phyloP scores from a whole-genome alignment of 805 yeast species.

The Metschnikowia dekortorum region DNA sequence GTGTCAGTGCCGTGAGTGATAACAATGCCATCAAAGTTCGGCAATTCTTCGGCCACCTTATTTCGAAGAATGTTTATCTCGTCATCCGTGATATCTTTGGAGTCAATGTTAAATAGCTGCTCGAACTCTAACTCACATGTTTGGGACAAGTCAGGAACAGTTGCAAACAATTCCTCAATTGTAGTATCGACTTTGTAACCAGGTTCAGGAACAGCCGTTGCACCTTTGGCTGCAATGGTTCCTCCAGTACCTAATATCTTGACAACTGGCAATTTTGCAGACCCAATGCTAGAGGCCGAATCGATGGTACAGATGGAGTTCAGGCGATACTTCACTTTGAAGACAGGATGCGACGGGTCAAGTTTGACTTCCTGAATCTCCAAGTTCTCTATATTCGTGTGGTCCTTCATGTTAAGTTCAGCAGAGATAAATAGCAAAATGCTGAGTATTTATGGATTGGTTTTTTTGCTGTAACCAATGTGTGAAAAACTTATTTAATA shows the following conservation, averaged over 20 bases:
- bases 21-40: conserved; percentile 52
- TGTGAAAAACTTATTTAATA: background rate
- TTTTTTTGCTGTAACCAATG: background rate
- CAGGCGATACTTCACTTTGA: conserved; percentile 33
- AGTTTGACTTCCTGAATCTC: conserved; percentile 23
- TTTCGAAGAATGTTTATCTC: conserved; percentile 44
- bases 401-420: background rate
- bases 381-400: conserved; percentile 3
- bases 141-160: conserved; percentile 52
- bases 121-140: conserved; percentile 58
- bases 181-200: conserved; percentile 52
- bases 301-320: conserved; percentile 24
- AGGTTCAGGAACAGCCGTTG: conserved; percentile 45
- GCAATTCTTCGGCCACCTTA: conserved; percentile 43
- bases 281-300: conserved; percentile 15
- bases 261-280: conserved; percentile 27
- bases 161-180: conserved; percentile 29
- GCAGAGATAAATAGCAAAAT: background rate
- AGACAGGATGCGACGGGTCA: conserved; percentile 29
- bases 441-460: background rate
- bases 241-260: conserved; percentile 58
- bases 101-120: conserved; percentile 59
- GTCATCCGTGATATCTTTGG: conserved; percentile 49
- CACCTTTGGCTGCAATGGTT: conserved; percentile 54
- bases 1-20: conserved; percentile 73